Base-by-base conservation (phyloP, 2,329 filamentous ascomycete genomes). In the Bipolaris oryzae region DNA sequence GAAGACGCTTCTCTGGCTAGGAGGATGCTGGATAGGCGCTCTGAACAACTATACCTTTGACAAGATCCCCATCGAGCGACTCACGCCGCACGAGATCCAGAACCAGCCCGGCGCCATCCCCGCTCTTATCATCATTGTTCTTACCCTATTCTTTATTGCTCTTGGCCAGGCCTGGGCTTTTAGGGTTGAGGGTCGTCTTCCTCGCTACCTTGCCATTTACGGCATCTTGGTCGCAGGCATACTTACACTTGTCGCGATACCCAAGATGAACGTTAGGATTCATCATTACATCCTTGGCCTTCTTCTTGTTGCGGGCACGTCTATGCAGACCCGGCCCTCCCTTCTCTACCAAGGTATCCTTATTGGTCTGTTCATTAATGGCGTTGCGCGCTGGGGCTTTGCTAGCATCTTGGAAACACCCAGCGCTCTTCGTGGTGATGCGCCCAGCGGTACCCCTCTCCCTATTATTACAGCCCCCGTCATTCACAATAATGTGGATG, bases 31-130 rank as follows among this genome's bases (percentile, higher is more conserved):
- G 89, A 86, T 97, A 37, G 95, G 93, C 15, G 89, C 91, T 1
- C 78, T 99, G 64, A 94, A 94, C 70, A 98, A 98, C 77, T 96
- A 97, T 77, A 98, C 95, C 0, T 91, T 99, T 70, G 90, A 92
- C 68, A 89, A 91, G 77, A 97, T 99, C 59, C 95, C 95, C 0
- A 95, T 99, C 63, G 87, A 92, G 75, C 89, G 95, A 2, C 83
- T 99, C n/a, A 98, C 91, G 7, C 87, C 89, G 0, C 92, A 96
- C 73, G 95, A 99, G 71, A 86, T 99, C 41, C 80, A 89, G 45
- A 89, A 92, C 66, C 92, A 99, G 71, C 94, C 95, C 0, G 95
- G 95, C 7, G 95, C 94, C 0, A 88, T 91, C 53, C 84, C 90
- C 1, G 94, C 95, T 0, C 79, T 99, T 46, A 85, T 90, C 42